phyloP scores from a whole-genome alignment of 2,329 filamentous ascomycete species.

The Tolypocladium paradoxum region DNA sequence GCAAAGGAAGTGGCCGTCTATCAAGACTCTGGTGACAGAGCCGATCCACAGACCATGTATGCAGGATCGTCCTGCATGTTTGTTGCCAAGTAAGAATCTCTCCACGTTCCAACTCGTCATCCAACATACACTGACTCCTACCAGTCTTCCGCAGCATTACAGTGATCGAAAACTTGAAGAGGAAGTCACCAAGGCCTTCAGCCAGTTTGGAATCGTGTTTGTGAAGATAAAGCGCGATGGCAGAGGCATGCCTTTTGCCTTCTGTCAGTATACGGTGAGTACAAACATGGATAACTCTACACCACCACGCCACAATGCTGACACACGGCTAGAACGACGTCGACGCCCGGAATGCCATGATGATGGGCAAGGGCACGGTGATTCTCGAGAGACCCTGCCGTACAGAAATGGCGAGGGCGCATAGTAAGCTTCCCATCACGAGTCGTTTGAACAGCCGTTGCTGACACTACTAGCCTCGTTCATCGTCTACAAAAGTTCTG shows the following conservation, averaged over 20 bases:
- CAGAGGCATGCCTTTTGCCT: conserved; percentile 51
- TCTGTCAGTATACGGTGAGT: conserved; percentile 51
- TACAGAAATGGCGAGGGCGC: conserved; percentile 48
- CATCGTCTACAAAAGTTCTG: conserved; percentile 29
- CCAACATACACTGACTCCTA: conserved; percentile 5
- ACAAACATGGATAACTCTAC: too few relatives aligned
- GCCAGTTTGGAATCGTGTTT: conserved; percentile 43
- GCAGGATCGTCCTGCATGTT: conserved; percentile 50
- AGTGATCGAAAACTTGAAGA: conserved; percentile 40
- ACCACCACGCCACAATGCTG: neutral
- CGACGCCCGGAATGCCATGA: conserved; percentile 38
- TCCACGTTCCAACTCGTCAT: neutral
- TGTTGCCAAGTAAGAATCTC: conserved; percentile 50
- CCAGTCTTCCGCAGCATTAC: conserved; percentile 39
- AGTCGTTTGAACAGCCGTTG: neutral
- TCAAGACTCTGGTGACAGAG: conserved; percentile 4
- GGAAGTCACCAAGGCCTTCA: conserved; percentile 42
- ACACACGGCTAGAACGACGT: conserved; percentile 27
- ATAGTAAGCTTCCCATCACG: conserved; percentile 31
- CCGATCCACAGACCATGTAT: conserved; percentile 41
- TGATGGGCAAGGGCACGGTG: conserved; percentile 31
- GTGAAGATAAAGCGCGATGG: conserved; percentile 53
- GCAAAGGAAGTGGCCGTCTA: conserved; percentile 1
- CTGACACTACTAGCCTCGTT: conserved; percentile 34
- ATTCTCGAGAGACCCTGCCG: conserved; percentile 48